phyloP scores from a whole-genome alignment of 305 asterid genomes.

The Fraxinus platypoda region DNA sequence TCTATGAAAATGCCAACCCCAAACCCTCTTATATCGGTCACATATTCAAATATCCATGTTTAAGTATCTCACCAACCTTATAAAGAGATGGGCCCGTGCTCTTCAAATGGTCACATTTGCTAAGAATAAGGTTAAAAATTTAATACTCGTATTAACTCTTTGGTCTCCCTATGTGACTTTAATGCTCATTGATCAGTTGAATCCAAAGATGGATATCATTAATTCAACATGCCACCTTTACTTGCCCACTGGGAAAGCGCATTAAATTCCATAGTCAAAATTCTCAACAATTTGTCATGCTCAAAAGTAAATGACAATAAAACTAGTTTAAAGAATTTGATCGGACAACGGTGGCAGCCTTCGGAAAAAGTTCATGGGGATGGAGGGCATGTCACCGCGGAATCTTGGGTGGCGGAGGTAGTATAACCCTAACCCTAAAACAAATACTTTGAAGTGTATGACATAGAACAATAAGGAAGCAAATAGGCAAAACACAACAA shows the following conservation, averaged over 20 bases:
- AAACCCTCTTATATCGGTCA: constrained; percentile 31
- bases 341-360: constrained; percentile 81
- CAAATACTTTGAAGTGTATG: constrained; percentile 64
- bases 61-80: constrained; percentile 10
- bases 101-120: constrained; percentile 31
- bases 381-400: constrained; percentile 79
- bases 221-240: constrained; percentile 31
- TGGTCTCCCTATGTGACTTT: neutral
- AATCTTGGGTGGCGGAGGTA: constrained; percentile 88
- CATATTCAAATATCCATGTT: constrained; percentile 20
- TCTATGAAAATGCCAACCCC: neutral
- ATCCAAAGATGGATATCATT: constrained; percentile 15
- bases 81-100: neutral
- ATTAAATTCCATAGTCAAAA: constrained; percentile 11
- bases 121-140: neutral
- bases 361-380: constrained; percentile 71
- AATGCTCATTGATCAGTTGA: neutral
- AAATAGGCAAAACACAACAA: constrained; percentile 54
- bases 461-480: constrained; percentile 68
- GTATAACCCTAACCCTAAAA: constrained; percentile 58
- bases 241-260: constrained; percentile 45
- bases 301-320: neutral
- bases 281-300: neutral
- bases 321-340: constrained; percentile 51
- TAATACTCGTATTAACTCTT: neutral